A percentile compares a stretch with the other conserved stretches of the same genome.
These are phyloP conservation scores for Davidsoniella neocaledoniae DNA, from an alignment of 2,329 filamentous ascomycete genomes.

Conservation along the genomic window DNA sequence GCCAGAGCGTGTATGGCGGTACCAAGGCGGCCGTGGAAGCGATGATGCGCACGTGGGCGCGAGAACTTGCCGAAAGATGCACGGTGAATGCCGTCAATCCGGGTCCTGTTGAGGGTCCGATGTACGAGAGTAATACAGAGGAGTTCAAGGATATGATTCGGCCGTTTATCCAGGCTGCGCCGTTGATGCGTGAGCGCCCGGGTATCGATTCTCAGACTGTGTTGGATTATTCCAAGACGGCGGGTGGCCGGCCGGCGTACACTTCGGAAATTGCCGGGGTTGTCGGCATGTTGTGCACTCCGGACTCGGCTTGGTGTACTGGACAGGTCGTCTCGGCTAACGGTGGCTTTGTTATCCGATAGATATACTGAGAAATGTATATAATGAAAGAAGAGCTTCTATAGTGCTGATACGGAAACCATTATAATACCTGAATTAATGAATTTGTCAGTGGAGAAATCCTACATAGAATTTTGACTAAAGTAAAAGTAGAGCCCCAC, in stretches of 20 bases:
- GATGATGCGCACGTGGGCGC: slow-evolving; percentile 42
- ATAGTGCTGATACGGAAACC: no score
- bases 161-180: slow-evolving; percentile 34
- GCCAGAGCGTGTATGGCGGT: slow-evolving; percentile 39
- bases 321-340: slow-evolving; percentile 69
- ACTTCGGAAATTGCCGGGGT: slow-evolving; percentile 14
- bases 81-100: slow-evolving; percentile 43
- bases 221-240: slow-evolving; percentile 13
- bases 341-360: slow-evolving; percentile 43
- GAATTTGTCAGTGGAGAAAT: no score
- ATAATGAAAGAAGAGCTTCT: no score
- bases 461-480: no score
- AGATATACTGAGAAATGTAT: no score
- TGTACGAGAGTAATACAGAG: slow-evolving; percentile 29
- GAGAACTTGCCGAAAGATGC: slow-evolving; percentile 34
- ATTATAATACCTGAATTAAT: no score
- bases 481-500: no score
- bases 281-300: slow-evolving; percentile 25
- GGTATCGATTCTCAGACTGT: slow-evolving; percentile 13
- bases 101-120: slow-evolving; percentile 35
- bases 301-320: slow-evolving; percentile 61
- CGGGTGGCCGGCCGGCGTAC: slow-evolving; percentile 15
- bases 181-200: slow-evolving; percentile 40
- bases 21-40: slow-evolving; percentile 42
- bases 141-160: slow-evolving; percentile 27